phyloP scores from a whole-genome alignment of 306 rosid species.

The Cyclanthera cordifolia region DNA sequence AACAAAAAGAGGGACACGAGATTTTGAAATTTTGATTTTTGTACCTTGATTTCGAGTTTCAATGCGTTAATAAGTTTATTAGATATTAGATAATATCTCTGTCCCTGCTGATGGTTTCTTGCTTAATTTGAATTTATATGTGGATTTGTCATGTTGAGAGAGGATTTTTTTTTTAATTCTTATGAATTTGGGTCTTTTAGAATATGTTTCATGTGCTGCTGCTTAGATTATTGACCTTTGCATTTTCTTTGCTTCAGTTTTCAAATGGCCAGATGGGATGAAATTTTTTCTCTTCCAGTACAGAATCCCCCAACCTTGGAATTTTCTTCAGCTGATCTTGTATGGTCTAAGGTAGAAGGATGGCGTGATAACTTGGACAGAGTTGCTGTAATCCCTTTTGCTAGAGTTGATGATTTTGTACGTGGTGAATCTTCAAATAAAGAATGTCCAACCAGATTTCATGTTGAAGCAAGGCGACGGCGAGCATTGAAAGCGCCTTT shows the following conservation, averaged over 20 bases:
- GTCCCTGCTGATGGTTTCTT: neutral
- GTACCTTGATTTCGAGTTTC: neutral
- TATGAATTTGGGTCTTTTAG: neutral
- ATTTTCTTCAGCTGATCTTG: constrained; percentile 55
- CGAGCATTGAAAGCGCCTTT: constrained; percentile 35
- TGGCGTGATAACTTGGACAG: constrained; percentile 76
- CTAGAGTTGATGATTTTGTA: constrained; percentile 81
- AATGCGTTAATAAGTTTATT: neutral
- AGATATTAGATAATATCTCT: neutral
- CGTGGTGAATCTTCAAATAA: constrained; percentile 70
- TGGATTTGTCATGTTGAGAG: neutral
- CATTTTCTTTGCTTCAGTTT: neutral
- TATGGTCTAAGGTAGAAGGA: constrained; percentile 90
- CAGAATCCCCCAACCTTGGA: constrained; percentile 79
- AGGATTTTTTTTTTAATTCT: neutral
- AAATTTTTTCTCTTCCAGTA: constrained; percentile 79
- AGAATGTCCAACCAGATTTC: constrained; percentile 79
- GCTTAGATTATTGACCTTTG: neutral
- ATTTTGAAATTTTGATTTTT: neutral
- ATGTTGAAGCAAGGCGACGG: constrained; percentile 75
- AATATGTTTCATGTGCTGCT: neutral
- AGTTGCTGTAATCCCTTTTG: constrained; percentile 72
- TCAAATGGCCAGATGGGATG: constrained; percentile 91
- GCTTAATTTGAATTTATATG: neutral
- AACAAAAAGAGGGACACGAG: neutral